These are phyloP conservation scores for Pythium dissimile DNA, from an alignment of 352 stramenopile species.

Conservation along the genomic window DNA sequence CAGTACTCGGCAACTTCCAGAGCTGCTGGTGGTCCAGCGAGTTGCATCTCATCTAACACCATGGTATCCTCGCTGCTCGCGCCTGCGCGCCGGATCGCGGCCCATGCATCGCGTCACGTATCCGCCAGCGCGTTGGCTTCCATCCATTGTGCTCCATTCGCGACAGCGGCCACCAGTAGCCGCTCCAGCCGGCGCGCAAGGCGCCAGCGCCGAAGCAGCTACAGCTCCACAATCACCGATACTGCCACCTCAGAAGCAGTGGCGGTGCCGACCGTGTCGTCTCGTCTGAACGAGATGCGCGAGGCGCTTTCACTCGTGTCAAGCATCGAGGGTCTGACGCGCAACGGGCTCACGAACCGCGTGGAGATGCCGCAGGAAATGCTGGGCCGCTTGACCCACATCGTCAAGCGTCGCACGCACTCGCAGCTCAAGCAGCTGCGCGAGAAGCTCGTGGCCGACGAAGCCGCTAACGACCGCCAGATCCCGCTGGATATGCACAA, in stretches of 20 bases:
- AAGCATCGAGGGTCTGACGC: constrained; percentile 56
- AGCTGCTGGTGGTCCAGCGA: constrained; percentile 18
- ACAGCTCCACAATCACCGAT: no score
- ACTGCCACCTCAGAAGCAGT: background rate
- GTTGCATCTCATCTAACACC: constrained; percentile 7
- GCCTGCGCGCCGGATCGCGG: constrained; percentile 10
- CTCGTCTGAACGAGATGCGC: constrained; percentile 32
- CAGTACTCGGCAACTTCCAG: constrained; percentile 20
- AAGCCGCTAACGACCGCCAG: constrained; percentile 41
- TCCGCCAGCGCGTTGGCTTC: background rate
- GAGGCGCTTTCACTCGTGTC: constrained; percentile 43
- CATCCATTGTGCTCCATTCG: constrained; percentile 12
- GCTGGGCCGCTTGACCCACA: constrained; percentile 48
- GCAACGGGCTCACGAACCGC: constrained; percentile 60
- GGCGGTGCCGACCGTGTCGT: constrained; percentile 4
- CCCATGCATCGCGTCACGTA: background rate
- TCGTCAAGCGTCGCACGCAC: constrained; percentile 71
- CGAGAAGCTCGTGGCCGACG: constrained; percentile 43
- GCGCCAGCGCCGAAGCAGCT: constrained; percentile 35
- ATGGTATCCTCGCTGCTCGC: constrained; percentile 4
- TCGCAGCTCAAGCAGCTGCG: constrained; percentile 71
- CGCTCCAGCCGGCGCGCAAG: constrained; percentile 35
- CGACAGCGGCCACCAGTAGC: constrained; percentile 7
- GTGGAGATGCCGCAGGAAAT: constrained; percentile 72
- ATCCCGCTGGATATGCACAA: constrained; percentile 80